phyloP scores from a whole-genome alignment of 2,329 filamentous ascomycete species.

The Exserohilum rostratum region DNA sequence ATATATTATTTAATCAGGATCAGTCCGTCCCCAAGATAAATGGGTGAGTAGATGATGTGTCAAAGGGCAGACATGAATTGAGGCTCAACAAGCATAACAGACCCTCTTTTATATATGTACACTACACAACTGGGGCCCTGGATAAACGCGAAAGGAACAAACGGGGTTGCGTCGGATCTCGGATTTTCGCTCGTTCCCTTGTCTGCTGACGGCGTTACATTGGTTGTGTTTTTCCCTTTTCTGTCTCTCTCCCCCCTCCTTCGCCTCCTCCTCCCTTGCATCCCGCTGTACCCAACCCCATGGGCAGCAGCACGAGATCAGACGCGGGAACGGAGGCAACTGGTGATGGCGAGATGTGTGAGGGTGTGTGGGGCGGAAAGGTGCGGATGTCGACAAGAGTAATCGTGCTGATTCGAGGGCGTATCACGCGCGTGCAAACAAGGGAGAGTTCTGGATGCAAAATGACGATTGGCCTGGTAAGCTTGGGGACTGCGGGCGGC shows the following conservation, averaged over 20 bases:
- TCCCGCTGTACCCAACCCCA: neutral
- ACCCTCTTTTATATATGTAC: no score
- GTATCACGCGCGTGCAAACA: neutral
- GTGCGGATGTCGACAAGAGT: constrained; percentile 6
- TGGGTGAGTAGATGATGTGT: no score
- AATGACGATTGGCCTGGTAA: neutral
- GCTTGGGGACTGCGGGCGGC: neutral
- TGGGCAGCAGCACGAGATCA: constrained; percentile 17
- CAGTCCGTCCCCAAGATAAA: no score
- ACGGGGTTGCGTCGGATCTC: no score
- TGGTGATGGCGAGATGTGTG: neutral
- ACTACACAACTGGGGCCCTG: no score
- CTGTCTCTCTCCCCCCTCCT: neutral
- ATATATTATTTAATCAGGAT: no score
- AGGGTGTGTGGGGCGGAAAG: constrained; percentile 16
- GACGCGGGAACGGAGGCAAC: neutral
- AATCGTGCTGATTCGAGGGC: neutral
- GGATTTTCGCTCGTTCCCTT: no score
- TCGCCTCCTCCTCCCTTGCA: neutral
- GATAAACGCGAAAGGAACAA: no score
- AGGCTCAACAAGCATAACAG: no score
- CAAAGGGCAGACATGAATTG: no score
- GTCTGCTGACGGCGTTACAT: no score
- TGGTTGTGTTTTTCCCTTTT: no score
- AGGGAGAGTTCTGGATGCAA: neutral